Percentiles rank a stretch among this genome's conserved stretches.
Conservation (phyloP, 352 stramenopile genomes). For the Pythium aristosporum region DNA sequence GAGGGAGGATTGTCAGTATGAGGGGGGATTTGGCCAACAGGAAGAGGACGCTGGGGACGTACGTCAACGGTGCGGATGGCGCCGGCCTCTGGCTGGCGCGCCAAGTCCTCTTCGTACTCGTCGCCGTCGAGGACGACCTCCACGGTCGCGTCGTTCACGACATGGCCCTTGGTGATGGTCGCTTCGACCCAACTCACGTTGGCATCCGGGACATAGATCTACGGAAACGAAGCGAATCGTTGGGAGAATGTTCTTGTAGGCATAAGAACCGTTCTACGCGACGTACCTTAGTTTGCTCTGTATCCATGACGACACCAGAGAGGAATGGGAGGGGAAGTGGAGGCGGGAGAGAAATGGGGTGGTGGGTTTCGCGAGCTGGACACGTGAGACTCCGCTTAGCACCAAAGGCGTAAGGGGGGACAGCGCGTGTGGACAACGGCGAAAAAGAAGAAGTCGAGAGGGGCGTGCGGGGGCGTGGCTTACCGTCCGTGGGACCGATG, state of each 20-base stretch:
- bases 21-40: neutral
- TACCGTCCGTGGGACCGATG: too few species aligned
- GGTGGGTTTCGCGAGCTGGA: constrained; percentile 14
- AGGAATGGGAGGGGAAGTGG: neutral
- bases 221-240: constrained; percentile 1
- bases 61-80: constrained; percentile 52
- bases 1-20: neutral
- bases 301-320: constrained; percentile 26
- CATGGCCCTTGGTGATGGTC: constrained; percentile 78
- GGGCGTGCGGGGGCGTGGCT: neutral
- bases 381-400: constrained; percentile 15
- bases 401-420: neutral
- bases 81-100: constrained; percentile 60
- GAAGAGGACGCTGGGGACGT: constrained; percentile 17
- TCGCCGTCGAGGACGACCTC: constrained; percentile 77
- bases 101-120: constrained; percentile 56
- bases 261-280: neutral
- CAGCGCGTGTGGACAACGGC: constrained; percentile 27
- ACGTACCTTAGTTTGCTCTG: constrained; percentile 34
- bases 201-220: constrained; percentile 84
- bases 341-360: neutral
- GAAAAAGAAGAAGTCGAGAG: constrained; percentile 31
- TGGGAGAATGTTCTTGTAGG: neutral
- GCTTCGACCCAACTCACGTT: constrained; percentile 83
- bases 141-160: constrained; percentile 79